Evolutionary conservation across 768 basidiomycete genomes (phyloP).

Genomic region (Lentinula boryana): DNA sequence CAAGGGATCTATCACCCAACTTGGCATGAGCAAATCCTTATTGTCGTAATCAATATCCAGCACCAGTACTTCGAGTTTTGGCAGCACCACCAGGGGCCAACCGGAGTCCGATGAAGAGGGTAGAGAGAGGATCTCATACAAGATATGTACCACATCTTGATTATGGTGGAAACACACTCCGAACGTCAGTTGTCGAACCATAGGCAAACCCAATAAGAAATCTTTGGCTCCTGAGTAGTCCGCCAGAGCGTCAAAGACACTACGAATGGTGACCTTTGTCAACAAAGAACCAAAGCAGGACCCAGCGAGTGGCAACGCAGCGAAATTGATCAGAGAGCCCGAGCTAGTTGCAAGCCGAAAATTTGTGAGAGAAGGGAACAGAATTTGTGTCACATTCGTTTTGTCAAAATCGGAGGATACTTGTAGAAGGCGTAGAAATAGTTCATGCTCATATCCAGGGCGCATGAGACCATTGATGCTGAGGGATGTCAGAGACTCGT

Average conservation of each 20-base stretch:
- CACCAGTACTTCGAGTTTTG: background rate
- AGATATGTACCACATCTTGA: background rate
- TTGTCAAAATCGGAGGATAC: background rate
- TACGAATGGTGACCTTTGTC: constrained; percentile 1
- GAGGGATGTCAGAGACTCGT: background rate
- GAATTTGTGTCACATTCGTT: background rate
- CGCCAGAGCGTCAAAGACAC: background rate
- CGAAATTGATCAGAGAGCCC: background rate
- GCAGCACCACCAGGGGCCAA: background rate
- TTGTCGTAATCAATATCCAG: background rate
- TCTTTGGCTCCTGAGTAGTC: background rate
- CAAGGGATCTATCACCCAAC: background rate
- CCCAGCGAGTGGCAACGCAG: background rate
- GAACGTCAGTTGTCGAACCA: background rate
- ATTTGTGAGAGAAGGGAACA: background rate
- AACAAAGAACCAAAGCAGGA: background rate
- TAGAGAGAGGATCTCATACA: background rate
- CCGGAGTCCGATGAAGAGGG: background rate
- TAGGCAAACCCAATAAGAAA: background rate
- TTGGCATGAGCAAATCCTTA: background rate
- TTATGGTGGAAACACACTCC: background rate
- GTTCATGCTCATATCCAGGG: background rate
- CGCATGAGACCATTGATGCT: background rate
- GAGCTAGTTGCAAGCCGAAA: background rate
- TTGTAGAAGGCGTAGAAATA: background rate